Evolutionary conservation across 768 basidiomycete species (phyloP), one percentile per base, ranked within the genome.

Genomic region (Kockovaella imperatae): DNA sequence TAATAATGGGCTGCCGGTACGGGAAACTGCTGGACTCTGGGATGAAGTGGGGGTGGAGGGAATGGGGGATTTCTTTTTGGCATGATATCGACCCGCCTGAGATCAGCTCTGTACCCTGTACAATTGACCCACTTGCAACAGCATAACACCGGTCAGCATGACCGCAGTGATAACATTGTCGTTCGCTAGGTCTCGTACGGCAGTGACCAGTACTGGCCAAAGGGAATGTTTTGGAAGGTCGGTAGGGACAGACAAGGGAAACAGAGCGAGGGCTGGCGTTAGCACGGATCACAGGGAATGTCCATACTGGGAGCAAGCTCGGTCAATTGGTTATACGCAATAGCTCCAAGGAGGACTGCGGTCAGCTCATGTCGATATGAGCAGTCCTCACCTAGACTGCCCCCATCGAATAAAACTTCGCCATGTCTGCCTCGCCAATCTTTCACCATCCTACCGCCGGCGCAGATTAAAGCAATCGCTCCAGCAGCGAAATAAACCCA

Each of bases 91-190:
- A 0, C 68, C 68, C 14, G 58, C 66, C 68, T 70, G 45, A 39
- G 52, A 32, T 42, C 17, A 31, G 42, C 17, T 30, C n/a, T 29
- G 21, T 32, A 32, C 31, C 31, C 10, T 32, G 31, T 32, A 38
- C 8, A 8, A 38, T 8, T 38, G 36, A 20, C 18, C 36, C 30
- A 67, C 71, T 50, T 72, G 71, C 24, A 72, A 56, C n/a, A 62
- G 43, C 53, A 71, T 64, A 39, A 72, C 64, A 8, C 71, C 71
- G 1, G 71, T 72, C 23, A 72, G 43, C 53, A 68, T 66, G 35
- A 72, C 71, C 2, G 71, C 68, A n/a, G 67, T 69, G 39, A 65
- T 62, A 30, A 64, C 57, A 42, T 72, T 70, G 26, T 60, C 62
- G 24, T 57, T 61, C 3, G 71, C 71, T 10, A 72, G 60, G 24